Evolutionary conservation across 257 asterid genomes (phyloP).

Genomic region (Mitragyna speciosa): DNA sequence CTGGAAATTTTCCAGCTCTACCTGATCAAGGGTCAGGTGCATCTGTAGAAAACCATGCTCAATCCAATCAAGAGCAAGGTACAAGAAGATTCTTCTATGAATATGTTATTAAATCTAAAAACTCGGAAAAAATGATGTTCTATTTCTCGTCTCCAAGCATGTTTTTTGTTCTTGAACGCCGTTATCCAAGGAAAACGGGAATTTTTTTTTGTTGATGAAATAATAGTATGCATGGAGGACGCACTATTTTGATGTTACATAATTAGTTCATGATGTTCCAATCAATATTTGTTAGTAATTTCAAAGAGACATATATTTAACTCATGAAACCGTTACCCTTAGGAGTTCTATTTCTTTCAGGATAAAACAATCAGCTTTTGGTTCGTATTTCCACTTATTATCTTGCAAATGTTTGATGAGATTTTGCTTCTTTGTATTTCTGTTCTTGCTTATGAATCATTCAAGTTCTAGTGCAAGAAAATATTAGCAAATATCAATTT

Average conservation of each 20-base stretch:
- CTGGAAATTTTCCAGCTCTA: slow-evolving; percentile 15
- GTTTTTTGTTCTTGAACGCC: not conserved
- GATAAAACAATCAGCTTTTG: not conserved
- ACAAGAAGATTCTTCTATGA: not conserved
- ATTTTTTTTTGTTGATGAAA: not conserved
- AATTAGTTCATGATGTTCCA: not conserved
- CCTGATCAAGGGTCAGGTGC: slow-evolving; percentile 13
- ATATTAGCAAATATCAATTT: not conserved
- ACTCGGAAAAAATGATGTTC: not conserved
- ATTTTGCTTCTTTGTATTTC: not conserved
- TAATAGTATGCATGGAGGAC: not conserved
- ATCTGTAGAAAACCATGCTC: slow-evolving; percentile 31
- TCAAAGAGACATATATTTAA: not conserved
- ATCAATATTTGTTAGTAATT: not conserved
- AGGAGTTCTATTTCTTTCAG: not conserved
- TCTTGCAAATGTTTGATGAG: not conserved
- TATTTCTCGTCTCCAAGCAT: not conserved
- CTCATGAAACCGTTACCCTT: not conserved
- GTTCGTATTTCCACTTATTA: not conserved
- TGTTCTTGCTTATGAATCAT: not conserved
- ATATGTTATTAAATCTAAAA: not conserved
- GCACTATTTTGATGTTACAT: not conserved
- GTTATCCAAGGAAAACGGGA: not conserved
- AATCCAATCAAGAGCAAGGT: slow-evolving; percentile 54
- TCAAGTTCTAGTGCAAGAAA: not conserved